Percentiles rank a stretch among this genome's conserved stretches.
phyloP scores from a whole-genome alignment of 345 rosid species.

The Eucalyptus sp. region DNA sequence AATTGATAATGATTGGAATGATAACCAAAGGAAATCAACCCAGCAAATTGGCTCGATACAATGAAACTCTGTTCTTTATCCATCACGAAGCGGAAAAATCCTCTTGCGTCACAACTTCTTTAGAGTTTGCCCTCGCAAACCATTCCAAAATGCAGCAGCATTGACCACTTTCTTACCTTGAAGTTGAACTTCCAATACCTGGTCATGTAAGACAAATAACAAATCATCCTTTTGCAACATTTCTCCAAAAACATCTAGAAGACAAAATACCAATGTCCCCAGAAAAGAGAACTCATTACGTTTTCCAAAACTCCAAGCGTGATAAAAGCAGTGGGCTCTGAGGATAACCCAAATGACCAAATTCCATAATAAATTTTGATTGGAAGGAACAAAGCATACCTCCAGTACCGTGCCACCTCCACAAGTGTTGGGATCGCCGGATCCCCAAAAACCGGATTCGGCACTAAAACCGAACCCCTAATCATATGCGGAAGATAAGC shows the following conservation, averaged over 20 bases:
- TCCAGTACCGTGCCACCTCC: slow-evolving; percentile 54
- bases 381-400: slow-evolving; percentile 21
- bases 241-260: background rate
- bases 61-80: background rate
- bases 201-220: background rate
- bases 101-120: slow-evolving; percentile 16
- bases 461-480: too few species aligned
- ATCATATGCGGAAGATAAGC: too few species aligned
- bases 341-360: background rate
- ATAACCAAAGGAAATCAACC: background rate
- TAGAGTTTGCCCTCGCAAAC: slow-evolving; percentile 69
- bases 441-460: too few species aligned
- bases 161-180: slow-evolving; percentile 64
- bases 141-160: slow-evolving; percentile 83
- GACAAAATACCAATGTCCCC: background rate
- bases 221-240: background rate
- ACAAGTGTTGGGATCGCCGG: too few species aligned
- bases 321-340: background rate
- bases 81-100: background rate
- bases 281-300: background rate
- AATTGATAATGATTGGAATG: background rate
- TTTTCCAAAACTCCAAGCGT: background rate
- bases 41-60: background rate
- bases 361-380: background rate
- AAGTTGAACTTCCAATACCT: slow-evolving; percentile 90